Base-by-base conservation (phyloP, 2,329 filamentous ascomycete genomes). In the Elsinoe australis region DNA sequence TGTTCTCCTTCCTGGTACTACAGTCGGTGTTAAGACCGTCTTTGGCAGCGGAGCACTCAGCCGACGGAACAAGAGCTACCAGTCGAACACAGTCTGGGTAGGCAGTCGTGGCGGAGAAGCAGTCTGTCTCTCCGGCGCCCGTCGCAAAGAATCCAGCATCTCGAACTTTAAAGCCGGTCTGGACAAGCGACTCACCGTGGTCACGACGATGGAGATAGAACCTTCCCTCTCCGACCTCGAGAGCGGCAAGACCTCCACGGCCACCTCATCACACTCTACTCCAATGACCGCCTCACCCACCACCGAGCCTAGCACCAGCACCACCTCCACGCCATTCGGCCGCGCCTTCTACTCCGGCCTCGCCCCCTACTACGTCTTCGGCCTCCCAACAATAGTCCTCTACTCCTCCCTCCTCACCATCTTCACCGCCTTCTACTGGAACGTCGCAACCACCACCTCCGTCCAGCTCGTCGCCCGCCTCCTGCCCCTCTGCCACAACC, bases 41-140 rank as follows among this genome's bases (percentile, higher is more conserved):
- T 69, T 79, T 59, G 76, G 76, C 1, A 76, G 73, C 19, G 76
- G 75, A 15, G 70, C 74, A 8, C 58, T 78, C 39, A 72, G 74
- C 0, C 63, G 64, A 12, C 64, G 74, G 3, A 66, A 68, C 21
- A 67, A 66, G 15, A 53, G 55, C 8, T 79, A 76, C 53, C 55
- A 62, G 0, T 53, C 69, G 3, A 66, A 67, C 9, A 71, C 66
- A 1, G 72, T 72, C 1, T 78, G 70, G 63, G 70, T 76, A 2
- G 75, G 75, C 14, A 74, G 71, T 50, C 73, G 71, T 55, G 67
- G 67, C 4, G 71, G 73, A 15, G 72, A 75, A 50, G 68, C 73
- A 1, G 58, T 76, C 3, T 73, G 71, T 42, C 64, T 71, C 64
- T 49, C 67, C 49, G 12, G 54, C 55, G 42, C 45, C 17, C 38